These are phyloP conservation scores for Neoarthrinium moseri DNA, from an alignment of 2,329 filamentous ascomycete species.

Conservation along the genomic window DNA sequence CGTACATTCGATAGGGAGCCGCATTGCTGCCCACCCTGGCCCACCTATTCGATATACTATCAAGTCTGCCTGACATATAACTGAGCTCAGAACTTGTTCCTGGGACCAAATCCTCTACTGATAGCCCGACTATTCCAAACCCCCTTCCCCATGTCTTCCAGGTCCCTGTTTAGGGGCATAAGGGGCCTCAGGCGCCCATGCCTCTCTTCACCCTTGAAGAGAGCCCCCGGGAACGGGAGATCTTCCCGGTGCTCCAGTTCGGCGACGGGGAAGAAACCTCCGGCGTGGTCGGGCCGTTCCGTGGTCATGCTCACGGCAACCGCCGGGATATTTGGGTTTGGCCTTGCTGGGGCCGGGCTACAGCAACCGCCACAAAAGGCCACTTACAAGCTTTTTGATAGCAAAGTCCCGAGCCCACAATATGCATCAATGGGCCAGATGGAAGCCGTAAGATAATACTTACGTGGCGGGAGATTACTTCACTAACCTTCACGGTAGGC, in stretches of 20 bases:
- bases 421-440: slow-evolving; percentile 51
- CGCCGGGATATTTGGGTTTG: slow-evolving; percentile 28
- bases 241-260: slow-evolving; percentile 13
- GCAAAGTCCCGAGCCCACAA: slow-evolving; percentile 22
- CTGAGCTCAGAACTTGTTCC: too few relatives aligned
- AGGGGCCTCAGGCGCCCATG: slow-evolving; percentile 16
- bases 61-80: too few relatives aligned
- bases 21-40: too few relatives aligned
- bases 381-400: slow-evolving; percentile 25
- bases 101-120: too few relatives aligned
- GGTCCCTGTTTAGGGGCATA: slow-evolving; percentile 16
- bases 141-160: slow-evolving; percentile 18
- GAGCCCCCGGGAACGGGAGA: slow-evolving; percentile 13
- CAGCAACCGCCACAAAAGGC: slow-evolving; percentile 18
- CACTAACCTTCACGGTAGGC: slow-evolving; percentile 37
- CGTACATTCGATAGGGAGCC: too few relatives aligned
- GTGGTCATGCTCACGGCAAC: slow-evolving; percentile 26
- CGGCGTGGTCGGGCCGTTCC: slow-evolving; percentile 27
- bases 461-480: not conserved
- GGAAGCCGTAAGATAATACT: slow-evolving; percentile 40
- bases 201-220: slow-evolving; percentile 15
- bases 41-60: too few relatives aligned
- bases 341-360: slow-evolving; percentile 23
- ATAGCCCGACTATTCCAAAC: not conserved
- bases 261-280: slow-evolving; percentile 13